Evolutionary conservation across 164 flowering plant genomes (phyloP).

Genomic region (Cinnamomum micranthum): DNA sequence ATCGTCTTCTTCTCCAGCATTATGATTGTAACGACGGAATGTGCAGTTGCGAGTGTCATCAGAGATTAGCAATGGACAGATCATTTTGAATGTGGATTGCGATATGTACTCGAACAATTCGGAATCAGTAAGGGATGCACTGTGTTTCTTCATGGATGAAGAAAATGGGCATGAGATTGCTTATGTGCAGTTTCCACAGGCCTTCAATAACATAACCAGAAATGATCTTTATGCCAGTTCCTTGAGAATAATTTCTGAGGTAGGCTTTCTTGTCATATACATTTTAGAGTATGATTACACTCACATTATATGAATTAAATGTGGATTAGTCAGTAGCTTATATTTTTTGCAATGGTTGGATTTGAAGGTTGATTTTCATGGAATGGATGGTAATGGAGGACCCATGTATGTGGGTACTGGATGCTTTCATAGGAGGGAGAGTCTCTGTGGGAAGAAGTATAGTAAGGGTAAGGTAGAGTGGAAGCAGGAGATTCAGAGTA

Average conservation of each 20-base stretch:
- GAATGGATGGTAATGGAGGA: constrained; percentile 32
- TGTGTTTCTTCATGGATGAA: constrained; percentile 37
- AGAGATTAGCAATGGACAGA: constrained; percentile 21
- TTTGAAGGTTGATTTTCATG: constrained; percentile 19
- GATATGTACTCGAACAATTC: constrained; percentile 39
- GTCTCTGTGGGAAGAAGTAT: constrained; percentile 22
- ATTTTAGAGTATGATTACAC: not conserved
- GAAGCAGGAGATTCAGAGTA: constrained; percentile 1
- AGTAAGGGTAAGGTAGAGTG: constrained; percentile 3
- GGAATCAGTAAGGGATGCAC: constrained; percentile 24
- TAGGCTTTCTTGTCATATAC: constrained; percentile 1
- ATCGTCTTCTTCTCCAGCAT: not conserved
- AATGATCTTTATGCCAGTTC: constrained; percentile 17
- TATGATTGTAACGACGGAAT: not conserved
- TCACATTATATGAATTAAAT: not conserved
- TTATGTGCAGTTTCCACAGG: constrained; percentile 32
- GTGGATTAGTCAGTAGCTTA: not conserved
- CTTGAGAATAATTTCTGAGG: constrained; percentile 5
- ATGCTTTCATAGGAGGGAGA: constrained; percentile 35
- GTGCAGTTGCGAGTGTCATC: constrained; percentile 31
- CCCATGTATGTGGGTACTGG: constrained; percentile 31
- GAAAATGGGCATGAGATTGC: constrained; percentile 30
- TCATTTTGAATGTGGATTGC: constrained; percentile 35
- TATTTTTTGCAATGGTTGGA: not conserved
- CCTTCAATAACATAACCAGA: constrained; percentile 19